These are phyloP conservation scores for Rhizopogon rudus DNA, from an alignment of 768 basidiomycete species.

Conservation along the genomic window DNA sequence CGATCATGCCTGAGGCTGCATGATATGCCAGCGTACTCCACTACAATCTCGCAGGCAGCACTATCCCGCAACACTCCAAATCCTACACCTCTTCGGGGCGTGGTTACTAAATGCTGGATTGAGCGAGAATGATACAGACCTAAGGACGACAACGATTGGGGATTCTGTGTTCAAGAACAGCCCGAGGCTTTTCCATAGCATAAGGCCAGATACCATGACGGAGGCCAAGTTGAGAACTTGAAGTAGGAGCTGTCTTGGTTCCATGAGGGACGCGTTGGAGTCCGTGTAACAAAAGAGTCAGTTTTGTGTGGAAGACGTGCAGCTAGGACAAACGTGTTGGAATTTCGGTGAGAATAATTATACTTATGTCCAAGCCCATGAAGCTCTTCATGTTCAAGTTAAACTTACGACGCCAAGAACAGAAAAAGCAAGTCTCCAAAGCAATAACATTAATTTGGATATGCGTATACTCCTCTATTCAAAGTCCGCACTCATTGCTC, in stretches of 20 bases:
- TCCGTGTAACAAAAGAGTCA: neutral
- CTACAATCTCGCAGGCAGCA: constrained; percentile 1
- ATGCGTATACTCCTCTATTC: too few relatives aligned
- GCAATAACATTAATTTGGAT: too few relatives aligned
- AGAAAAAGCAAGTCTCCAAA: too few relatives aligned
- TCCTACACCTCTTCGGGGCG: neutral
- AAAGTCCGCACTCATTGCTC: too few relatives aligned
- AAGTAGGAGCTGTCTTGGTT: constrained; percentile 60
- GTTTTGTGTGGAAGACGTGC: neutral
- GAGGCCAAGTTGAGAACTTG: constrained; percentile 90
- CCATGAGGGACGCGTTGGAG: neutral
- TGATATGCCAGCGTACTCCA: too few relatives aligned
- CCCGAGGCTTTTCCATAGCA: constrained; percentile 97
- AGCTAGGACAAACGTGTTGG: constrained; percentile 50
- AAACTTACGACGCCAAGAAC: too few relatives aligned
- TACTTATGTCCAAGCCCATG: too few relatives aligned
- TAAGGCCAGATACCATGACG: constrained; percentile 86
- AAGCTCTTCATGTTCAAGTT: too few relatives aligned
- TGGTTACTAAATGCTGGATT: neutral
- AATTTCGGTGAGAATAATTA: constrained; percentile 21
- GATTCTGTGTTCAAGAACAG: constrained; percentile 90
- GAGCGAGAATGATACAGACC: constrained; percentile 41
- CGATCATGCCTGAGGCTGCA: too few relatives aligned
- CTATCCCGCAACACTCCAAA: constrained; percentile 3
- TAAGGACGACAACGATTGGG: constrained; percentile 94